Evolutionary conservation across 1,284 basidiomycete species (phyloP).

Genomic region (Trametes pubescens): DNA sequence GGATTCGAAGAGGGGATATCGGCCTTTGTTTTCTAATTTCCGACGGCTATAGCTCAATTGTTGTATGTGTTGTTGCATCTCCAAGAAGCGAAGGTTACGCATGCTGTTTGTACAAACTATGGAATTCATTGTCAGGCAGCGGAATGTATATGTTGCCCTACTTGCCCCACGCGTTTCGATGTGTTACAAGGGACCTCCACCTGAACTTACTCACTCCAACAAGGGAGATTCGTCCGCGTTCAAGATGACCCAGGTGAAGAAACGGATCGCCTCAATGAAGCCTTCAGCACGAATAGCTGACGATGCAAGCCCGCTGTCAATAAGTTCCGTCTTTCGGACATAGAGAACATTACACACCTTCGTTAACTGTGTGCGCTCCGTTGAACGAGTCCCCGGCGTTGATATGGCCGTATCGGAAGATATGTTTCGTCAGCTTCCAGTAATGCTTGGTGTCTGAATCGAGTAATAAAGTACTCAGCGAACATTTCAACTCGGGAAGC

Average conservation of each 20-base stretch:
- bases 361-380: slow-evolving; percentile 66
- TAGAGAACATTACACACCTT: slow-evolving; percentile 39
- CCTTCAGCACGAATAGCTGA: slow-evolving; percentile 49
- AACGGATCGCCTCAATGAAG: slow-evolving; percentile 55
- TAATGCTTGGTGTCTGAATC: slow-evolving; percentile 54
- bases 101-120: background rate
- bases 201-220: slow-evolving; percentile 22
- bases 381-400: slow-evolving; percentile 40
- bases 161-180: too few relatives aligned
- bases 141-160: background rate
- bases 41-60: background rate
- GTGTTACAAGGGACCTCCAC: background rate
- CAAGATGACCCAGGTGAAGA: slow-evolving; percentile 55
- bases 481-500: background rate
- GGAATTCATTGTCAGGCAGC: too few relatives aligned
- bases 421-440: slow-evolving; percentile 57
- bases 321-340: background rate
- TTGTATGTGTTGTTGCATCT: too few relatives aligned
- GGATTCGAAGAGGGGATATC: slow-evolving; percentile 36
- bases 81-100: too few relatives aligned
- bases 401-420: slow-evolving; percentile 57
- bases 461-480: background rate
- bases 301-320: background rate
- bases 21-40: slow-evolving; percentile 31
- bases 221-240: slow-evolving; percentile 52